Percentiles rank a stretch among this genome's conserved stretches.
These are phyloP conservation scores for Xylariaceae sp. DNA, from an alignment of 2,329 filamentous ascomycete species.

Conservation along the genomic window DNA sequence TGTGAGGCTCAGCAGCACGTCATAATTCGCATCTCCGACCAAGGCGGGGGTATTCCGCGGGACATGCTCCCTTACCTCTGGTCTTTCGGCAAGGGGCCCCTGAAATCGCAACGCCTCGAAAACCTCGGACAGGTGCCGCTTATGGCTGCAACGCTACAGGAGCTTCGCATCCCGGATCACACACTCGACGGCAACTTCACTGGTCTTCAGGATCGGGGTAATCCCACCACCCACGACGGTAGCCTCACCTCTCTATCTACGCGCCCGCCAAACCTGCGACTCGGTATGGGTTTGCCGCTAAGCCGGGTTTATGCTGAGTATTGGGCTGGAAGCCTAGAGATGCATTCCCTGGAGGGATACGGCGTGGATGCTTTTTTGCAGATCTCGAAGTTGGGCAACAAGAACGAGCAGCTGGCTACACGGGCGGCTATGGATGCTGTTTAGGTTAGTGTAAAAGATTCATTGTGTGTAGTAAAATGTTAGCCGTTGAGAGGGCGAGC, in stretches of 20 bases:
- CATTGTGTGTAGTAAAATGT: too few relatives aligned
- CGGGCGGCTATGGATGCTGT: constrained; percentile 75
- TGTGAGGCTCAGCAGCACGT: constrained; percentile 94
- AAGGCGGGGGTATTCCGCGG: constrained; percentile 84
- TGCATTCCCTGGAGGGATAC: constrained; percentile 93
- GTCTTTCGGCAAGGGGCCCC: constrained; percentile 93
- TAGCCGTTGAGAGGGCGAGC: too few relatives aligned
- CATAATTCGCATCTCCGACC: constrained; percentile 93
- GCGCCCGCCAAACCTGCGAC: constrained; percentile 76
- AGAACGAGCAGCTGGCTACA: constrained; percentile 88
- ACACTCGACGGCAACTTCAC: constrained; percentile 26
- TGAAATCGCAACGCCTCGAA: constrained; percentile 70
- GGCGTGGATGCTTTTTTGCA: constrained; percentile 94
- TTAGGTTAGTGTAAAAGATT: constrained; percentile 26
- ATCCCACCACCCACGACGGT: constrained; percentile 46
- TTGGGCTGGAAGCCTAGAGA: constrained; percentile 87
- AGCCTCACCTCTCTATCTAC: constrained; percentile 78
- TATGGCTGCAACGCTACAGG: constrained; percentile 90
- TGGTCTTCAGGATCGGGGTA: constrained; percentile 20
- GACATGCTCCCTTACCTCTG: constrained; percentile 86
- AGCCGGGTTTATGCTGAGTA: constrained; percentile 96
- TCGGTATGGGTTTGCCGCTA: constrained; percentile 91
- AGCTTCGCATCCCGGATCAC: constrained; percentile 53
- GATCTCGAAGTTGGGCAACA: constrained; percentile 94
- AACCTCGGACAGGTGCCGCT: constrained; percentile 85